Evolutionary conservation across 2,329 filamentous ascomycete genomes (phyloP).

Genomic region (Diaporthe vaccinii): DNA sequence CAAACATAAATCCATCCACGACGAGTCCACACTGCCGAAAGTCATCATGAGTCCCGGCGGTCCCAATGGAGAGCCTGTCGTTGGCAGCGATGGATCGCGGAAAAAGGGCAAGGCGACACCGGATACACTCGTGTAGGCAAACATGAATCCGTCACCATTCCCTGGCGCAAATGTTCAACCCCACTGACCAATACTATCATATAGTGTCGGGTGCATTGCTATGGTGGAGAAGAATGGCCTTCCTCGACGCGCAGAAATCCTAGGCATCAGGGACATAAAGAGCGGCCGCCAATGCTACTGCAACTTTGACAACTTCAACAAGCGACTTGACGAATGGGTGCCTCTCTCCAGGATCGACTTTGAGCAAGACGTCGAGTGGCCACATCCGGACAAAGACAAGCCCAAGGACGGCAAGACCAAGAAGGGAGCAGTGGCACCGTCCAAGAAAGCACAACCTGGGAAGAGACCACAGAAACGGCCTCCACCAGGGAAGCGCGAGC

Average conservation of each 20-base stretch:
- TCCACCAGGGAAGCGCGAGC: conserved; percentile 66
- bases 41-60: conserved; percentile 68
- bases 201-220: conserved; percentile 69
- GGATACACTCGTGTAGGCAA: conserved; percentile 80
- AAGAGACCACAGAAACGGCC: conserved; percentile 71
- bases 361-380: conserved; percentile 94
- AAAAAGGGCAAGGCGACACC: conserved; percentile 87
- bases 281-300: conserved; percentile 93
- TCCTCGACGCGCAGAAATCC: conserved; percentile 91
- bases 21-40: conserved; percentile 40
- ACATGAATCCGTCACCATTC: background rate
- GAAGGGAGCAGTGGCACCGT: conserved; percentile 69
- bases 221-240: conserved; percentile 81
- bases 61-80: conserved; percentile 64
- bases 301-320: conserved; percentile 99
- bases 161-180: background rate
- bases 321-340: conserved; percentile 88
- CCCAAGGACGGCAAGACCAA: conserved; percentile 83
- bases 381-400: conserved; percentile 86
- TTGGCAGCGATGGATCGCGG: conserved; percentile 69
- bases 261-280: conserved; percentile 93
- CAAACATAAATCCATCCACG: conserved; percentile 41
- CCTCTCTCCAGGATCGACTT: conserved; percentile 86
- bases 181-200: conserved; percentile 18
- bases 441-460: conserved; percentile 67